Evolutionary conservation across 805 yeast species (phyloP).

Genomic region (Myxozyma melibiosi): DNA sequence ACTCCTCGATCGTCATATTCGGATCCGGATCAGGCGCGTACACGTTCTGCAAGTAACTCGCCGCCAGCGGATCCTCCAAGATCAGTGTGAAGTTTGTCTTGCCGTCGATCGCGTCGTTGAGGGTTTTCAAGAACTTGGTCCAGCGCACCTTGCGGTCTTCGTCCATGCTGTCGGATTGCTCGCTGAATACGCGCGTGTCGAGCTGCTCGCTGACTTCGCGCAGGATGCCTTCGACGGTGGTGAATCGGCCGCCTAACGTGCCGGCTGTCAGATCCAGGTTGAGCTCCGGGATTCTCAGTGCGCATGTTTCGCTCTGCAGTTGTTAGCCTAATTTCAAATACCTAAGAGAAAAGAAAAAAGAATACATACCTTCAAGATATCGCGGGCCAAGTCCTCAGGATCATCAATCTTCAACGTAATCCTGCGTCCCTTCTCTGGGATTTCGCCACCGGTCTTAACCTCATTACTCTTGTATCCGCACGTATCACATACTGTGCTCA

Average conservation of each 20-base stretch:
- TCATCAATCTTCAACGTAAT: constrained; percentile 77
- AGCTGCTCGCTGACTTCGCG: constrained; percentile 89
- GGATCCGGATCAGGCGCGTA: constrained; percentile 99
- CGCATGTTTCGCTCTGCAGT: constrained; percentile 74
- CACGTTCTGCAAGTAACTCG: constrained; percentile 95
- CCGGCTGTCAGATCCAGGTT: constrained; percentile 91
- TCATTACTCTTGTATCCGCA: constrained; percentile 98
- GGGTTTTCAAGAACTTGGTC: constrained; percentile 71
- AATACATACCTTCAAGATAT: constrained; percentile 66
- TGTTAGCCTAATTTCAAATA: neutral
- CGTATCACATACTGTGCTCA: constrained; percentile 89
- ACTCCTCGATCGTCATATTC: constrained; percentile 87
- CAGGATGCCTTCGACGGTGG: constrained; percentile 92
- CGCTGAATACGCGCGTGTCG: constrained; percentile 77
- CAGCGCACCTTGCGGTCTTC: constrained; percentile 75
- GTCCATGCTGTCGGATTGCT: constrained; percentile 91
- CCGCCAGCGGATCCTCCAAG: constrained; percentile 94
- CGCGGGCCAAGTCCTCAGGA: constrained; percentile 91
- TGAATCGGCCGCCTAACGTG: constrained; percentile 96
- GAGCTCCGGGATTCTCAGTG: constrained; percentile 81
- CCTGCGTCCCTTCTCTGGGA: constrained; percentile 81
- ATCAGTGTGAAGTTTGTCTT: constrained; percentile 76
- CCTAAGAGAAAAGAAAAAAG: neutral
- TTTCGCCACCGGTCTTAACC: constrained; percentile 97
- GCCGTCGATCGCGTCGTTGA: constrained; percentile 81